Base-by-base conservation (phyloP, 2,329 filamentous ascomycete genomes). In the Madurella mycetomatis region DNA sequence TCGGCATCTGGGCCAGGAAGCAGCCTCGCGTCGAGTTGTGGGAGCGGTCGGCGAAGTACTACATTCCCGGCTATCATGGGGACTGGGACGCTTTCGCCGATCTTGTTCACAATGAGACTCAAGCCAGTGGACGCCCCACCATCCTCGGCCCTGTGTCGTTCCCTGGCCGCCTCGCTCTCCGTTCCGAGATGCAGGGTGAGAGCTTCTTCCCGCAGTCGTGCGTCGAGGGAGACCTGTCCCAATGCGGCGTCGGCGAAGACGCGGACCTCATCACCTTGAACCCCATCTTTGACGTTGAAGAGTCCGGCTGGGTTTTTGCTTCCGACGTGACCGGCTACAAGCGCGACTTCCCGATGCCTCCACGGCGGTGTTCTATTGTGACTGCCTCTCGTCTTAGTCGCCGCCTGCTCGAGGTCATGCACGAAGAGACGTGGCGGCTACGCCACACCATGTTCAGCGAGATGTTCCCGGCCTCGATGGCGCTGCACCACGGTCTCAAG, bases 221-320 rank as follows among this genome's bases (percentile, higher is more conserved):
- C 64, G 52, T 56, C 47, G 31, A 37, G 4, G 34, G 34, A 11
- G 34, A 37, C 34, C 4, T 12, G 34, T 37, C 58, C 2, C 11
- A 78, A 81, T 90, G 87, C 70, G 87, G 86, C 54, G 81, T 88
- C 5, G 83, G 80, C 57, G 86, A 90, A 68, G 80, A 84, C 19
- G 87, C 87, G 4, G 87, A 91, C 64, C 77, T 91, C 49, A 90
- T 92, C 66, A 88, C 86, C 0, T 80, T 91, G 62, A 88, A 90
- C 67, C 88, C 88, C 0, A 78, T 91, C 41, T 91, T 91, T 65
- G 85, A 91, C 62, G 80, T 85, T 0, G 78, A 84, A 9, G 74
- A 80, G 50, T 90, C 86, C 3, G 85, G 85, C 49, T 91, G 87
- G 87, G 81, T 89, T 41, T 85, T 90, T 54, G 76, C 81, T 4